Conservation (phyloP, 768 basidiomycete species). For the Russula ochroleuca region DNA sequence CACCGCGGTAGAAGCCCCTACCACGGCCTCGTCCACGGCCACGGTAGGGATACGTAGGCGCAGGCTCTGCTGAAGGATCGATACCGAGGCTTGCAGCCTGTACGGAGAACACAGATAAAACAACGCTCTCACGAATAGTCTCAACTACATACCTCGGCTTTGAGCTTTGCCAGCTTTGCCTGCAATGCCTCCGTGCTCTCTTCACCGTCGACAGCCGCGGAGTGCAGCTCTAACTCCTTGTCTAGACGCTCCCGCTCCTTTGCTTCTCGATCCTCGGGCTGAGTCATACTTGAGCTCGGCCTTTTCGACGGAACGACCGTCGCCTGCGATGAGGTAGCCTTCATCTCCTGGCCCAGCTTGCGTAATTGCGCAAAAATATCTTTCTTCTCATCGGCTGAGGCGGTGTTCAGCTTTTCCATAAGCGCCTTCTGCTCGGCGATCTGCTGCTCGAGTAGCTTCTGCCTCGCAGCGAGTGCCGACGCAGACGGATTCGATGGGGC, state of each 20-base stretch:
- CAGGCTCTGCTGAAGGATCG: slow-evolving; percentile 36
- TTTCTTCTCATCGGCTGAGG: slow-evolving; percentile 71
- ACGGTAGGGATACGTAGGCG: slow-evolving; percentile 46
- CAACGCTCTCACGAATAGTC: not conserved
- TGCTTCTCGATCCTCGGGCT: slow-evolving; percentile 47
- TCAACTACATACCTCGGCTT: slow-evolving; percentile 59
- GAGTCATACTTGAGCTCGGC: slow-evolving; percentile 28
- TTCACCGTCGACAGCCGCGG: slow-evolving; percentile 42
- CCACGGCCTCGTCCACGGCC: slow-evolving; percentile 62
- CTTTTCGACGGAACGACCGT: slow-evolving; percentile 31
- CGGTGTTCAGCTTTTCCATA: slow-evolving; percentile 63
- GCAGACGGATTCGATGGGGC: slow-evolving; percentile 34
- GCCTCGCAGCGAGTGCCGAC: slow-evolving; percentile 63
- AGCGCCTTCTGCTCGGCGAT: slow-evolving; percentile 87
- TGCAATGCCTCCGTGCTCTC: slow-evolving; percentile 66
- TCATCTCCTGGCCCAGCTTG: slow-evolving; percentile 79
- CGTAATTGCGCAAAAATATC: slow-evolving; percentile 70
- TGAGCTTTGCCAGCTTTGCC: slow-evolving; percentile 69
- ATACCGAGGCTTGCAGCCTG: slow-evolving; percentile 77
- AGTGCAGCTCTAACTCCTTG: slow-evolving; percentile 75
- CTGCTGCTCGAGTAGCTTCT: slow-evolving; percentile 71
- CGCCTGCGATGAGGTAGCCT: slow-evolving; percentile 36
- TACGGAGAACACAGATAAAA: not conserved
- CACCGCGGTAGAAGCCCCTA: slow-evolving; percentile 56
- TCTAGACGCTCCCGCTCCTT: slow-evolving; percentile 68